Evolutionary conservation across 768 basidiomycete species (phyloP), one percentile per base, ranked within the genome.

Genomic region (Tulasnella sp.): DNA sequence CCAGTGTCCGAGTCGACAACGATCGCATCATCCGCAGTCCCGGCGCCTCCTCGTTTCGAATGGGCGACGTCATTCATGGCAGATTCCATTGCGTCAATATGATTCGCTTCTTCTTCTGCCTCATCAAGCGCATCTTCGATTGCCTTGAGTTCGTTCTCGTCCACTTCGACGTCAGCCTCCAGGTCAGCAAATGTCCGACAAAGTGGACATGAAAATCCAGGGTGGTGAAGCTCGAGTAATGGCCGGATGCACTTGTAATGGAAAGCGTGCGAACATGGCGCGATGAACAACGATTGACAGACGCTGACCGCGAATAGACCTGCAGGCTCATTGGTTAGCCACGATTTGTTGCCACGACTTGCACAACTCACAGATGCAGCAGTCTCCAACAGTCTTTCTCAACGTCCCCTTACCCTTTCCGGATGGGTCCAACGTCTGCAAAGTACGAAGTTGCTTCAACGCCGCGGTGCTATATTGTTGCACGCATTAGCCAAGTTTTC

Each of bases 201-300:
- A 6, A 99, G 78, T 0, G 94, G 94, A 65, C 94, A 99, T 12
- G 82, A 86, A 72, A 98, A 99, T 5, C 87, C 86, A 0, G 93
- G 89, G 63, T 92, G 82, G 69, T 97, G 90, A n/a, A 77, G 70
- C 62, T 87, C 79, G 40, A 97, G 76, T 9, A 98, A 75, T 1
- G 93, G 94, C 0, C 91, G 80, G 59, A 99, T 92, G 68, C 94
- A 97, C 70, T 97, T 98, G 79, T 88, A 91, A 72, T 92, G 89
- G 74, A 88, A 90, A 0, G 91, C 83, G 69, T 99, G 94, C 1
- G 89, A 92, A 70, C 94, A 99, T 0, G 94, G 94, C 27, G 94
- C 91, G 66, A 99, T 93, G 74, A 99, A 97, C 46, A 98, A 80
- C 0, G 91, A 86, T 70, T 99, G 94, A 61, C 84, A 87, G 67